Evolutionary conservation across 441 rosid genomes (phyloP).

Genomic region (Pelargonium fulgidum): DNA sequence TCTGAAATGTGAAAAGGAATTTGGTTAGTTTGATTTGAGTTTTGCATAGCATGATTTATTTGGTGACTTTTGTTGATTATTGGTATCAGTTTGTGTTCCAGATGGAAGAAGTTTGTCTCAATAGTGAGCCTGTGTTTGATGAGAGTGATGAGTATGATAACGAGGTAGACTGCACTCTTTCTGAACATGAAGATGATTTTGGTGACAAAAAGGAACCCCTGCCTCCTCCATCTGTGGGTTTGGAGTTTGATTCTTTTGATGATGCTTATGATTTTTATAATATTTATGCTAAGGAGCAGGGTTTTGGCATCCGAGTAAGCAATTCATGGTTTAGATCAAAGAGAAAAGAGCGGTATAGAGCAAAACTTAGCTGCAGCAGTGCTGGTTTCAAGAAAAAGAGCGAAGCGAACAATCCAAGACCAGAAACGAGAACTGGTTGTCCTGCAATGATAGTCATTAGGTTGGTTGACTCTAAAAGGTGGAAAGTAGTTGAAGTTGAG

Average conservation of each 20-base stretch:
- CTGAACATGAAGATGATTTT: constrained; percentile 26
- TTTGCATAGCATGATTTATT: not conserved
- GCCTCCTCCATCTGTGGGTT: constrained; percentile 37
- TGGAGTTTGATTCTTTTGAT: constrained; percentile 59
- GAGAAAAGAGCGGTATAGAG: constrained; percentile 48
- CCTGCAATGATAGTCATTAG: constrained; percentile 46
- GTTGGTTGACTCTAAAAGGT: constrained; percentile 44
- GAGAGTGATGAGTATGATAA: constrained; percentile 34
- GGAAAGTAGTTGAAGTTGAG: constrained; percentile 49
- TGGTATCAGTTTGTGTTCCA: constrained; percentile 16
- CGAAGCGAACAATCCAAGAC: constrained; percentile 48
- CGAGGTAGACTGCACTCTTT: constrained; percentile 27
- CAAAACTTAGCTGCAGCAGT: constrained; percentile 53
- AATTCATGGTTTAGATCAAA: constrained; percentile 52
- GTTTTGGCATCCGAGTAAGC: constrained; percentile 50
- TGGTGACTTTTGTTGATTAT: not conserved
- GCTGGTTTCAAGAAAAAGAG: constrained; percentile 56
- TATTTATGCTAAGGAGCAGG: constrained; percentile 44
- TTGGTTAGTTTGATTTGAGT: not conserved
- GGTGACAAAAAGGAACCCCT: constrained; percentile 27
- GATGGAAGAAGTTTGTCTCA: constrained; percentile 60
- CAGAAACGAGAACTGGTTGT: constrained; percentile 55
- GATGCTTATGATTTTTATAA: constrained; percentile 50
- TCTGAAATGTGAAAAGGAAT: not conserved
- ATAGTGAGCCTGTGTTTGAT: constrained; percentile 44